A percentile compares a stretch with the other conserved stretches of the same genome.
Evolutionary conservation across 1,284 basidiomycete species (phyloP).

Genomic region (Macrocystidia cucumis): DNA sequence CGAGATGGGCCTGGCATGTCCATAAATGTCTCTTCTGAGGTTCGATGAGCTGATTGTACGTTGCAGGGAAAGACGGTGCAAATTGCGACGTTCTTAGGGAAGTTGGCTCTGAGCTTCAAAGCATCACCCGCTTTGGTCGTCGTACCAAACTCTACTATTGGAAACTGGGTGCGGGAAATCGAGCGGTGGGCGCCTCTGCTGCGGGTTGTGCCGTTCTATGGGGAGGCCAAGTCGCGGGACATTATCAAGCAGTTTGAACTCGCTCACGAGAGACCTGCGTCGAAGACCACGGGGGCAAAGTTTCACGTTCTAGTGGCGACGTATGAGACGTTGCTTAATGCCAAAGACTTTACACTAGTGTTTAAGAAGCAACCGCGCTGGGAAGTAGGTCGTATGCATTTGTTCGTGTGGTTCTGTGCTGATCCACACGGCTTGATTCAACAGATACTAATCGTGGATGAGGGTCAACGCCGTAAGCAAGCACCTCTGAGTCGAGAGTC

Average conservation of each 20-base stretch:
- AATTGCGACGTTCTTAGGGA: constrained; percentile 81
- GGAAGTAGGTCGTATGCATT: too few relatives aligned
- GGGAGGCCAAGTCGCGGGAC: constrained; percentile 72
- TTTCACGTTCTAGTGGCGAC: constrained; percentile 87
- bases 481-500: not conserved
- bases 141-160: constrained; percentile 91
- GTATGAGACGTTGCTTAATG: constrained; percentile 71
- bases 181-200: constrained; percentile 86
- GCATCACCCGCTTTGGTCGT: constrained; percentile 82
- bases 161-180: constrained; percentile 86
- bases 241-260: constrained; percentile 83
- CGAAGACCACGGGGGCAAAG: constrained; percentile 47
- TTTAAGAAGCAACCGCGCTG: constrained; percentile 83
- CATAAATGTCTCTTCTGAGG: not conserved
- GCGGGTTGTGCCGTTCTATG: constrained; percentile 77
- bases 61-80: constrained; percentile 88
- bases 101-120: constrained; percentile 52
- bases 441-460: constrained; percentile 77
- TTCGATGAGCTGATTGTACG: not conserved
- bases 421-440: too few relatives aligned
- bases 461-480: constrained; percentile 81
- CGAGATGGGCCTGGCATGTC: constrained; percentile 87
- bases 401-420: too few relatives aligned
- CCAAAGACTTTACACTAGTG: constrained; percentile 60
- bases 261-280: constrained; percentile 41